Evolutionary conservation across 176 grass and related monocot species (phyloP), one percentile per base, ranked within the genome.

Genomic region (Bothriochloa decipiens): DNA sequence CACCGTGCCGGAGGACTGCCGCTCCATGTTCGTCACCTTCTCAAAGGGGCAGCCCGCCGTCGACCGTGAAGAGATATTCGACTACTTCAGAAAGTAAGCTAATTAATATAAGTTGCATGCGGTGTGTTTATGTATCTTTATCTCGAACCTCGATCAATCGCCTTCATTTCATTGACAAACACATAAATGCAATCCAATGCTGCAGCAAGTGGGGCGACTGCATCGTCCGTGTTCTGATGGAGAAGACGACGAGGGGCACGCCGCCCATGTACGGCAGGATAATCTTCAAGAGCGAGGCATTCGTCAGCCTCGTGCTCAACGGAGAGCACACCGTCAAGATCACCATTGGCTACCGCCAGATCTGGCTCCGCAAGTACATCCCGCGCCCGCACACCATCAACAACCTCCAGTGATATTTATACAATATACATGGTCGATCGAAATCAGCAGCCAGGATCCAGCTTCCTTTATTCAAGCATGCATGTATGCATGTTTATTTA

Each of bases 11-110:
- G 90, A 87, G 74, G 92, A 97, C 85, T 68, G 32, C 61, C 81
- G 91, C 15, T 92, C 91, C 20, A 90, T 94, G 89, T 92, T 97
- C 87, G 76, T 94, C 39, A 94, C 91, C 43, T 92, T 97, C 76
- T 94, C 94, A 4, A 88, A 75, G 65, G 91, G 91, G 6, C 65
- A 88, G 29, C 66, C 91, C 27, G 40, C 91, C 27, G 46, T 92
- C 2, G 79, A 36, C 0, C 75, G 87, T 22, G 80, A 88, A 16
- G 87, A 94, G 42, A 92, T 97, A 22, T 79, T 79, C 10, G 74
- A 92, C 46, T 86, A 94, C 73, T 97, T 94, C 67, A 55, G 18
- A 55, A 8, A 55, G 52, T 55, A 55, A 55, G 50, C 50, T 53
- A 40, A 32, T 32, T 53, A 40, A 32, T 32, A 7, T 40, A 40